Evolutionary conservation across 2,329 filamentous ascomycete genomes (phyloP).

Genomic region (Aspergillus ibericus): DNA sequence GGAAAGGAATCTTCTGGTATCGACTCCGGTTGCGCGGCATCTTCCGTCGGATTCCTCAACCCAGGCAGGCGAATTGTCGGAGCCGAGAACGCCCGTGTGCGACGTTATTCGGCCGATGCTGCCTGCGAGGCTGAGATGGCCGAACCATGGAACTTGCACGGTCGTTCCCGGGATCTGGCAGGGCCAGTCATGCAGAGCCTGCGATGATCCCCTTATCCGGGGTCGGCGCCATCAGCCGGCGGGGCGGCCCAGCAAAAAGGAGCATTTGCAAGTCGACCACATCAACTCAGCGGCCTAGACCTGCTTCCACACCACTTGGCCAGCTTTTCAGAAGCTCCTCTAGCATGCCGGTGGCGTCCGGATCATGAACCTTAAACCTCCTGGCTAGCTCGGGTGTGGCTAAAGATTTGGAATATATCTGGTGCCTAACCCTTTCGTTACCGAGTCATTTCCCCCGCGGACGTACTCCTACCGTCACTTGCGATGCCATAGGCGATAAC

Average conservation of each 20-base stretch:
- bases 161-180: constrained; percentile 10
- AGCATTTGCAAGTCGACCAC: neutral
- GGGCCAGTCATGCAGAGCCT: neutral
- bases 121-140: neutral
- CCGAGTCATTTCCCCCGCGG: neutral
- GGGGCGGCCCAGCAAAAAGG: neutral
- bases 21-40: neutral
- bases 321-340: neutral
- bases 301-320: neutral
- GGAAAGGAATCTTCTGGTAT: neutral
- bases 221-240: constrained; percentile 4
- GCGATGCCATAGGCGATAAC: constrained; percentile 10
- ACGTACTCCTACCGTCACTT: neutral
- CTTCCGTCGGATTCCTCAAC: neutral
- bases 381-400: neutral
- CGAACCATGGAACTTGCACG: constrained; percentile 6
- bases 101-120: constrained; percentile 5
- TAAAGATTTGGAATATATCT: neutral
- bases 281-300: constrained; percentile 6
- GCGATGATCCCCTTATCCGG: constrained; percentile 16
- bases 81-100: neutral
- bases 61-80: neutral
- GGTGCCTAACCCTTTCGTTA: neutral
- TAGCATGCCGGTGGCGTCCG: neutral
- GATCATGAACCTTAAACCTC: neutral